phyloP scores from a whole-genome alignment of 495 filamentous ascomycete species.

The Aspergillus funiculosus region DNA sequence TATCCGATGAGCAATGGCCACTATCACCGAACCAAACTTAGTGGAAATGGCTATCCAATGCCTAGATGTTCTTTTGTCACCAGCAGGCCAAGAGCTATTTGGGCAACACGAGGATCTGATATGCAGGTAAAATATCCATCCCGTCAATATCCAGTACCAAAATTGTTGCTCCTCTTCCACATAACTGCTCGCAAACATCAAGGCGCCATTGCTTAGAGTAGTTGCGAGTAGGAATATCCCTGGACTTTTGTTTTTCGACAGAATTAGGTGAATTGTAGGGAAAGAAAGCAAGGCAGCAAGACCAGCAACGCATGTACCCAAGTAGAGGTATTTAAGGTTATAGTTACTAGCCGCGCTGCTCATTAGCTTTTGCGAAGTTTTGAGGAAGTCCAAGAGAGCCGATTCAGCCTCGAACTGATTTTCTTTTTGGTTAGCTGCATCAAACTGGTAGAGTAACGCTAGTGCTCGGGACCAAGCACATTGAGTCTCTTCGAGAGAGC shows the following conservation, averaged over 20 bases:
- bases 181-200: conserved; percentile 98
- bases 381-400: conserved; percentile 52
- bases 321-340: conserved; percentile 54
- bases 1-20: conserved; percentile 51
- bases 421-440: conserved; percentile 1
- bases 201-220: conserved; percentile 58
- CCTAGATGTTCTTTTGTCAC: not conserved
- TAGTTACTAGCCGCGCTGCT: conserved; percentile 90
- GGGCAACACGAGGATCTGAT: conserved; percentile 39
- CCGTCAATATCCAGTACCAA: conserved; percentile 87
- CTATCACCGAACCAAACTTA: conserved; percentile 18
- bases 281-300: conserved; percentile 37
- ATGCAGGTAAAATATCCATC: conserved; percentile 65
- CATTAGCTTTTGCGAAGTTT: conserved; percentile 65
- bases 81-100: not conserved
- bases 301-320: conserved; percentile 48
- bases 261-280: conserved; percentile 19
- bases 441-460: conserved; percentile 13
- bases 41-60: not conserved
- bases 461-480: conserved; percentile 56
- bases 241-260: conserved; percentile 19
- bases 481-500: conserved; percentile 53
- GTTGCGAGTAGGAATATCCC: conserved; percentile 30
- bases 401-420: conserved; percentile 17
- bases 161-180: conserved; percentile 98